Percentiles rank a stretch among this genome's conserved stretches.
Evolutionary conservation across 805 yeast genomes (phyloP).

Genomic region (Cyberlindnera nakhonratchasimensis): DNA sequence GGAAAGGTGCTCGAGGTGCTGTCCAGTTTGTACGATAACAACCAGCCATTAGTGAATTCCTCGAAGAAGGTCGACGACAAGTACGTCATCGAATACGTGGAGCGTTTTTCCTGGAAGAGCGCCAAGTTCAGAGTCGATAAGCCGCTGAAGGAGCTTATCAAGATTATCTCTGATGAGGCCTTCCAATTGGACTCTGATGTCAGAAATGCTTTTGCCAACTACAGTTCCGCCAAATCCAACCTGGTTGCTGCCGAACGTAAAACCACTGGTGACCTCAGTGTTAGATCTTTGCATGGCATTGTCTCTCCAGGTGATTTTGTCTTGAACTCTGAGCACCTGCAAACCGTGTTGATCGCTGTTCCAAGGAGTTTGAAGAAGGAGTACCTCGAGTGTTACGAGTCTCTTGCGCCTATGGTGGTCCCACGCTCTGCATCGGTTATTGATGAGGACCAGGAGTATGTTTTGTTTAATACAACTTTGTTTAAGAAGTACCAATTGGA

Average conservation of each 20-base stretch:
- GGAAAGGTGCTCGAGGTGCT: conserved; percentile 76
- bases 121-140: conserved; percentile 83
- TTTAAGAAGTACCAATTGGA: conserved; percentile 78
- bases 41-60: conserved; percentile 40
- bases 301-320: conserved; percentile 84
- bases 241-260: conserved; percentile 87
- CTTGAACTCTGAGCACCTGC: conserved; percentile 78
- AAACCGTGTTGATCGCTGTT: conserved; percentile 83
- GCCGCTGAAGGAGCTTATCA: conserved; percentile 72
- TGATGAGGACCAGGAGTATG: conserved; percentile 68
- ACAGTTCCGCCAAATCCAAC: conserved; percentile 79
- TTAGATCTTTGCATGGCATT: conserved; percentile 84
- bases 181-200: conserved; percentile 82
- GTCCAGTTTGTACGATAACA: conserved; percentile 42
- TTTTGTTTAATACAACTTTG: conserved; percentile 72
- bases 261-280: conserved; percentile 89
- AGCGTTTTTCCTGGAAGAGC: conserved; percentile 82
- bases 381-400: conserved; percentile 71
- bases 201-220: conserved; percentile 65
- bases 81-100: conserved; percentile 61
- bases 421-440: conserved; percentile 82
- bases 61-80: conserved; percentile 51
- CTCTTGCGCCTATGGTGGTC: conserved; percentile 74
- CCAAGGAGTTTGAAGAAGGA: conserved; percentile 62
- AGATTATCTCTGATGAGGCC: conserved; percentile 70